Evolutionary conservation across 352 stramenopile species (phyloP).

Genomic region (Phytophthora ramorum): DNA sequence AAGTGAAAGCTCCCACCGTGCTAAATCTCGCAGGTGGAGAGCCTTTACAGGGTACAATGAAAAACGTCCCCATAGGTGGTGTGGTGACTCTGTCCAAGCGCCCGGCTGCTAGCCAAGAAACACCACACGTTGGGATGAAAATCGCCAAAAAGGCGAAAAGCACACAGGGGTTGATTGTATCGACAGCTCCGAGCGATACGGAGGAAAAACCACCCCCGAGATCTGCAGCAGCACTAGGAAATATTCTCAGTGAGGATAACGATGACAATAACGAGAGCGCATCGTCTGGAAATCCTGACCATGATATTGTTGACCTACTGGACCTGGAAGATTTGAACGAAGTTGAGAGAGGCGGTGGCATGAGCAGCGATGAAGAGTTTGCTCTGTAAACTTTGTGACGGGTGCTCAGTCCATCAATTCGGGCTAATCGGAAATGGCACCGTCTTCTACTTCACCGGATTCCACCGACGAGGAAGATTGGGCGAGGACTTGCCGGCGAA

Average conservation of each 20-base stretch:
- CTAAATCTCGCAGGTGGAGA: not conserved
- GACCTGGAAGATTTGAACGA: slow-evolving; percentile 29
- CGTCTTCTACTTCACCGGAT: slow-evolving; percentile 42
- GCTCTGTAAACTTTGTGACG: slow-evolving; percentile 9
- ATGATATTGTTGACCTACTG: slow-evolving; percentile 25
- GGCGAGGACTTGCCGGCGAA: slow-evolving; percentile 24
- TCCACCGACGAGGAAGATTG: slow-evolving; percentile 39
- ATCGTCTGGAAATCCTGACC: slow-evolving; percentile 14
- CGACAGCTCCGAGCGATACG: not conserved
- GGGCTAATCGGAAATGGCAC: slow-evolving; percentile 9
- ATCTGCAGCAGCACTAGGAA: not conserved
- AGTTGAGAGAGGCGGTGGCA: slow-evolving; percentile 9
- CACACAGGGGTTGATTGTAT: slow-evolving; percentile 11
- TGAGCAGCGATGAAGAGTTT: slow-evolving; percentile 35
- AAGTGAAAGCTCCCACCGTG: not conserved
- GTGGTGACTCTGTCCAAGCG: slow-evolving; percentile 24
- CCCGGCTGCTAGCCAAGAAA: slow-evolving; percentile 5
- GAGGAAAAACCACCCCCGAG: slow-evolving; percentile 19
- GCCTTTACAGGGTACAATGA: not conserved
- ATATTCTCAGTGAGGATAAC: slow-evolving; percentile 5
- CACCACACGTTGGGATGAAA: slow-evolving; percentile 9
- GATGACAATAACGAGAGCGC: not conserved
- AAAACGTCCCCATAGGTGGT: not conserved
- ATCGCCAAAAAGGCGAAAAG: slow-evolving; percentile 28
- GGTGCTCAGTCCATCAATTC: not conserved